Evolutionary conservation across 176 grass and related monocot species (phyloP), one percentile per base, ranked within the genome.

Genomic region (Eragrostis curvula): DNA sequence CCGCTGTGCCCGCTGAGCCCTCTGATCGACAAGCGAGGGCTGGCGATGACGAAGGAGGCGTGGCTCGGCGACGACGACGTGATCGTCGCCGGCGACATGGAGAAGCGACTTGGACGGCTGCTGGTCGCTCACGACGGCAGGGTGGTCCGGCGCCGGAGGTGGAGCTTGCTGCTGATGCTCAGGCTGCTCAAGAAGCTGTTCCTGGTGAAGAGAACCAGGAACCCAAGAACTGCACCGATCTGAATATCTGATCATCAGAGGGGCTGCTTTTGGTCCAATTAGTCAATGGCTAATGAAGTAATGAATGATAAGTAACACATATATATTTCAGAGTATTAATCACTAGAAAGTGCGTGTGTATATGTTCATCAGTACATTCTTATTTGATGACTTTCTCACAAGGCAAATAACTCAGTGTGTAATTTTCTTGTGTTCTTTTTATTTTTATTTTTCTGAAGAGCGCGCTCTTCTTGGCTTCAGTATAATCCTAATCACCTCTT

Each of bases 181-280:
- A 92, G 90, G 90, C 61, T 95, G 56, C 68, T 98, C 21, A 98
- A 94, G 88, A 98, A 89, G 74, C 83, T 98, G 59, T 90, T 98
- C 89, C 69, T 88, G 25, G 74, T 91, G 39, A 83, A 82, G 20
- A 94, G 87, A 18, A n/a, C 68, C 23, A 88, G 79, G 67, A 82
- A 76, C 64, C 79, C 66, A 76, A 77, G 61, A 75, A 74, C 82
- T 18, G 64, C 84, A 32, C 77, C 85, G 8, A 86, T 86, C 50
- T 86, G 68, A 68, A 24, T 30, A 45, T 85, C 71, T 86, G 68
- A 68, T 40, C 47, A 45, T 85, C 71, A 77, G 18, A 12, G 39
- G 3, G 48, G 0, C 9, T 49, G 14, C 15, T 21, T 29, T 21
- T 23, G 8, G 25, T 70, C 36, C 68, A 61, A 45, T 50, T 68